Percentiles rank a stretch among this genome's conserved stretches.
phyloP scores from a whole-genome alignment of 1,284 basidiomycete genomes.

The Cutaneotrichosporon dermatis region DNA sequence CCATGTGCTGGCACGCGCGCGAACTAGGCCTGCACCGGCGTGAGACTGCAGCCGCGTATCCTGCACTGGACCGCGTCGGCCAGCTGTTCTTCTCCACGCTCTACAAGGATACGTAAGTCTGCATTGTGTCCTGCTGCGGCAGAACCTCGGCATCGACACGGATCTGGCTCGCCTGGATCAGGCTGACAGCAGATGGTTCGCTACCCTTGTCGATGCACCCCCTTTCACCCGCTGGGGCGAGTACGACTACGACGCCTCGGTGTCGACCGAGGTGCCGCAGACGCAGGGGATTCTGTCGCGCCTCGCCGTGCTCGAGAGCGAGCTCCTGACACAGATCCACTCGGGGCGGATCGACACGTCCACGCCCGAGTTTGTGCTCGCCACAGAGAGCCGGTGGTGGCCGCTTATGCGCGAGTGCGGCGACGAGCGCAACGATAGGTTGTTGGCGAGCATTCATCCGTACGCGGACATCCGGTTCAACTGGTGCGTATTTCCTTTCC shows the following conservation, averaged over 20 bases:
- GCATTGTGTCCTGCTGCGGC: not conserved
- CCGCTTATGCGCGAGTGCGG: slow-evolving; percentile 18
- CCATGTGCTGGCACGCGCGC: slow-evolving; percentile 29
- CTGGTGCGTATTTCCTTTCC: slow-evolving; percentile 22
- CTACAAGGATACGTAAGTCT: slow-evolving; percentile 34
- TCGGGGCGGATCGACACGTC: slow-evolving; percentile 26
- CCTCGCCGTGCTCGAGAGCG: slow-evolving; percentile 19
- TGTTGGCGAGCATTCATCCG: slow-evolving; percentile 15
- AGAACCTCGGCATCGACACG: too few species aligned
- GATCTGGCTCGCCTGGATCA: too few species aligned
- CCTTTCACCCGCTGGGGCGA: slow-evolving; percentile 20
- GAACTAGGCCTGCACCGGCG: slow-evolving; percentile 28
- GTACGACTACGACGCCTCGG: slow-evolving; percentile 20
- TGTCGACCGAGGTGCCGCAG: slow-evolving; percentile 20
- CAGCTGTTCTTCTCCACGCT: slow-evolving; percentile 24
- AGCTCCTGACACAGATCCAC: slow-evolving; percentile 22
- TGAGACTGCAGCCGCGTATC: slow-evolving; percentile 24
- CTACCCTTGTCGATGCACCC: slow-evolving; percentile 16
- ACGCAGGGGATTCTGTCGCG: slow-evolving; percentile 18
- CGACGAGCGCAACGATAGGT: slow-evolving; percentile 13
- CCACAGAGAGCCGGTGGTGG: slow-evolving; percentile 19
- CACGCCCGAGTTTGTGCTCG: slow-evolving; percentile 24
- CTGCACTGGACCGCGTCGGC: slow-evolving; percentile 19
- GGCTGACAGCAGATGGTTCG: slow-evolving; percentile 22
- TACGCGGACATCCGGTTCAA: slow-evolving; percentile 27